Conservation (phyloP, 768 basidiomycete genomes). For the Lactarius evosmus region DNA sequence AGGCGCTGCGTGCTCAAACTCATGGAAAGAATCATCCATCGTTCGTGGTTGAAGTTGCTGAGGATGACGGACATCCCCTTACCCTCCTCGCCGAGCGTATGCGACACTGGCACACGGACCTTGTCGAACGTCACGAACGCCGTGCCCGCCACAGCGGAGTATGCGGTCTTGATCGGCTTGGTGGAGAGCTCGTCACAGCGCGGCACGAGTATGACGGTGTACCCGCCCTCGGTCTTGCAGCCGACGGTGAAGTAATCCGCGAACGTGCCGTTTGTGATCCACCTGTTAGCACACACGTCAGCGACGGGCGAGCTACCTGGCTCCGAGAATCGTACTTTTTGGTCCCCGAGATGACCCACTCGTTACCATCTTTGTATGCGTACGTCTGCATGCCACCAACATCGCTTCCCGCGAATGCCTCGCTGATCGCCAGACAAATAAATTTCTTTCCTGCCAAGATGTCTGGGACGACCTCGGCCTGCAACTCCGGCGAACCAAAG, state of each 20-base stretch:
- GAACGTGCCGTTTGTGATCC: constrained; percentile 88
- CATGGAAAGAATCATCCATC: constrained; percentile 80
- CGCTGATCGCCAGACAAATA: constrained; percentile 86
- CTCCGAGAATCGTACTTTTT: constrained; percentile 61
- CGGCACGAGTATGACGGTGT: constrained; percentile 72
- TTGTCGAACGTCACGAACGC: constrained; percentile 81
- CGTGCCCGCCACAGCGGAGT: constrained; percentile 89
- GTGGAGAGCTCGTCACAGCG: constrained; percentile 74
- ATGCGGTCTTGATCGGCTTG: constrained; percentile 88
- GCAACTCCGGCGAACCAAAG: constrained; percentile 74
- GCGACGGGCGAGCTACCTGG: background rate
- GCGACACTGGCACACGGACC: constrained; percentile 74
- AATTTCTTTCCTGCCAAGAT: constrained; percentile 77
- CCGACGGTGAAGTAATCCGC: constrained; percentile 83
- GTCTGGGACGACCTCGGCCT: constrained; percentile 66
- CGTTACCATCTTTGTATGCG: constrained; percentile 78
- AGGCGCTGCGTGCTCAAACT: constrained; percentile 73
- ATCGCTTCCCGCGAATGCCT: constrained; percentile 90
- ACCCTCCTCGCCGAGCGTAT: constrained; percentile 85
- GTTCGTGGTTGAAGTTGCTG: constrained; percentile 86
- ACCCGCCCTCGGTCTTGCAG: constrained; percentile 70
- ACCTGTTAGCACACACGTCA: constrained; percentile 43
- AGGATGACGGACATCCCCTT: constrained; percentile 80
- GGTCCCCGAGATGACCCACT: constrained; percentile 88
- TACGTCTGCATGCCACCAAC: constrained; percentile 82